phyloP scores from a whole-genome alignment of 2,329 filamentous ascomycete genomes.

The Aspergillus eucalypticola region DNA sequence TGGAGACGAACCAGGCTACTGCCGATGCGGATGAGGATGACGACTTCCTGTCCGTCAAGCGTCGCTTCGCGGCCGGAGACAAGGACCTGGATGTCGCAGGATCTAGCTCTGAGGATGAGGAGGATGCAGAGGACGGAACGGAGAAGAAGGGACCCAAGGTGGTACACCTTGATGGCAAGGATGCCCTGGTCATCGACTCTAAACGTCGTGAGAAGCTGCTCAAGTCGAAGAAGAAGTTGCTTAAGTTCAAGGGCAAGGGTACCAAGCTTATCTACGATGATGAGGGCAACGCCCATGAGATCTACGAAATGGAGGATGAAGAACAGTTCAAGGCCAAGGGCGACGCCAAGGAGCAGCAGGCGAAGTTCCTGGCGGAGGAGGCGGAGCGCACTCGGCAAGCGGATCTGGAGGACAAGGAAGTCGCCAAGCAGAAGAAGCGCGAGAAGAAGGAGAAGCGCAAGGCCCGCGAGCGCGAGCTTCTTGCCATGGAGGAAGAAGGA shows the following conservation, averaged over 20 bases:
- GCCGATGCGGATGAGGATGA: constrained; percentile 68
- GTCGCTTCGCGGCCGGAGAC: constrained; percentile 73
- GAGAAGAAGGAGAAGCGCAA: constrained; percentile 51
- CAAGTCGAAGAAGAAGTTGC: constrained; percentile 88
- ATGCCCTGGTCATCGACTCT: constrained; percentile 82
- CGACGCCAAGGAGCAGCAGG: constrained; percentile 71
- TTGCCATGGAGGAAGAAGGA: constrained; percentile 28
- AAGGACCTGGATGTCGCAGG: constrained; percentile 48
- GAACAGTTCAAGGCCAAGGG: constrained; percentile 75
- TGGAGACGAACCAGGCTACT: constrained; percentile 36
- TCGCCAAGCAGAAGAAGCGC: constrained; percentile 70
- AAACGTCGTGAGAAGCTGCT: constrained; percentile 95
- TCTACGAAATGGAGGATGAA: constrained; percentile 88
- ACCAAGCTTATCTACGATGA: constrained; percentile 90
- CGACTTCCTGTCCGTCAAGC: constrained; percentile 87
- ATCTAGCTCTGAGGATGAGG: constrained; percentile 36
- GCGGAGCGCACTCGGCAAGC: constrained; percentile 68
- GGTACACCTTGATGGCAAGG: constrained; percentile 59
- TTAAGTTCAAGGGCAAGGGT: constrained; percentile 85
- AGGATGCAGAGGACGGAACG: constrained; percentile 22
- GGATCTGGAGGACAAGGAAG: constrained; percentile 79
- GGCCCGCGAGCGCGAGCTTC: constrained; percentile 40
- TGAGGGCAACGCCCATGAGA: constrained; percentile 77
- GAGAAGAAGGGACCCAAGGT: constrained; percentile 45
- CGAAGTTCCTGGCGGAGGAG: constrained; percentile 76